Percentiles rank a stretch among this genome's conserved stretches.
Conservation (phyloP, 2,329 filamentous ascomycete genomes). For the Claviceps maximensis region DNA sequence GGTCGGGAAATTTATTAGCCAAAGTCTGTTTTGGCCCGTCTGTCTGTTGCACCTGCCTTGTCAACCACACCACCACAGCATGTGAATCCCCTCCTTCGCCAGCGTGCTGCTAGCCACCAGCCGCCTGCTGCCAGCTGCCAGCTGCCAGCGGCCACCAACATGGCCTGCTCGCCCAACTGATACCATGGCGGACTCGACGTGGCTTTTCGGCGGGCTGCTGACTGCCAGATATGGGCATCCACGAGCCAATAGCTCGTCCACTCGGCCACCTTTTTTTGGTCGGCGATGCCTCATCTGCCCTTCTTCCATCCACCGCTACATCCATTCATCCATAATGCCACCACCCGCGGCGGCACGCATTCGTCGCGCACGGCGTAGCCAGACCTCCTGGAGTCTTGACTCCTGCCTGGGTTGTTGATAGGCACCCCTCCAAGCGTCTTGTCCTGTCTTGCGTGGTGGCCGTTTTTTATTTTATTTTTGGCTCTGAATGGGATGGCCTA, state of each 20-base stretch:
- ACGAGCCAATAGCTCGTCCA: neutral
- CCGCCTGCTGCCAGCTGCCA: neutral
- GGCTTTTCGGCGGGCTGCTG: slow-evolving; percentile 1
- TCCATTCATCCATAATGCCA: no score
- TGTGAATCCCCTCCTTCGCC: neutral
- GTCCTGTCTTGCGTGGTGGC: neutral
- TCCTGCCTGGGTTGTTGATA: no score
- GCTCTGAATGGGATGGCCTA: neutral
- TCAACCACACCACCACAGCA: neutral
- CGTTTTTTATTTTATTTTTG: neutral
- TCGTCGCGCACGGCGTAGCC: neutral
- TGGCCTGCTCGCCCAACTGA: neutral
- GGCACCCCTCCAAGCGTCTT: neutral
- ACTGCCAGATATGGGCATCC: neutral
- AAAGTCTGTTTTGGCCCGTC: neutral
- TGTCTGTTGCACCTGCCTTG: neutral
- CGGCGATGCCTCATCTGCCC: neutral
- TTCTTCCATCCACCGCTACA: neutral
- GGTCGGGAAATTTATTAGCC: neutral
- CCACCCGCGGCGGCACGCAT: neutral
- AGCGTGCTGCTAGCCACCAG: neutral
- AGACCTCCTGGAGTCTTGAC: no score
- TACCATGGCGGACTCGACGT: slow-evolving; percentile 2
- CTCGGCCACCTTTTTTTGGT: neutral
- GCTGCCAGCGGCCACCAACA: neutral